Evolutionary conservation across 2,329 filamentous ascomycete genomes (phyloP).

Genomic region (Cladosporium phlei): DNA sequence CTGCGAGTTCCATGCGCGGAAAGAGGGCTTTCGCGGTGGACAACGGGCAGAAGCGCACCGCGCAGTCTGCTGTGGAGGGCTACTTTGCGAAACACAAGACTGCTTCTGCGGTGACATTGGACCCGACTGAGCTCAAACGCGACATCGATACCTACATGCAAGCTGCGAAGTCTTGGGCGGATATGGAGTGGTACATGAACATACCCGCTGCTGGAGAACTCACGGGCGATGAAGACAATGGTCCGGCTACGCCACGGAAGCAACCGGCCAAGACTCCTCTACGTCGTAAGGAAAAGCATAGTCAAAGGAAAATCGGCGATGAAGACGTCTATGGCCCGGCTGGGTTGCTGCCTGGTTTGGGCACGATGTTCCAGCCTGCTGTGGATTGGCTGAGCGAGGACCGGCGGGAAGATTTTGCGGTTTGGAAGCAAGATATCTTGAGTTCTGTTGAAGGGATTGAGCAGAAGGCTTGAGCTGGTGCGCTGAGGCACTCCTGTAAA

Average conservation of each 20-base stretch:
- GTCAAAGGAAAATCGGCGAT: conserved; percentile 14
- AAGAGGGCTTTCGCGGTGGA: neutral
- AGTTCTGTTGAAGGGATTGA: conserved; percentile 51
- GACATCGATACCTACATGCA: conserved; percentile 24
- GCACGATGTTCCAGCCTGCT: conserved; percentile 70
- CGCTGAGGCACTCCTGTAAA: no score
- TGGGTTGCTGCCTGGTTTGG: conserved; percentile 42
- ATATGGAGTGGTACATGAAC: conserved; percentile 17
- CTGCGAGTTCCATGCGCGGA: neutral
- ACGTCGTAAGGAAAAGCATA: conserved; percentile 32
- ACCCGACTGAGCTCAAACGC: neutral
- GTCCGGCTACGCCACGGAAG: conserved; percentile 12
- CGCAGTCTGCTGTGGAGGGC: neutral
- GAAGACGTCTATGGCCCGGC: conserved; percentile 24
- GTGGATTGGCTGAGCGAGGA: conserved; percentile 67
- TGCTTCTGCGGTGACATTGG: neutral
- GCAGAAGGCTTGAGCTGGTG: conserved; percentile 5
- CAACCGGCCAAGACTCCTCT: conserved; percentile 31
- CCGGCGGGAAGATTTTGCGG: conserved; percentile 55
- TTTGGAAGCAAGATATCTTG: conserved; percentile 61
- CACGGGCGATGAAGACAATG: conserved; percentile 4
- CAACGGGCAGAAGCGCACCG: neutral
- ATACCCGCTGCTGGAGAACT: conserved; percentile 17
- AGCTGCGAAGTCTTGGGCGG: conserved; percentile 12
- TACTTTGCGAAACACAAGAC: conserved; percentile 27